Conservation (phyloP, 225 moss, liverwort and hornwort species). For the Climacium dendroides region DNA sequence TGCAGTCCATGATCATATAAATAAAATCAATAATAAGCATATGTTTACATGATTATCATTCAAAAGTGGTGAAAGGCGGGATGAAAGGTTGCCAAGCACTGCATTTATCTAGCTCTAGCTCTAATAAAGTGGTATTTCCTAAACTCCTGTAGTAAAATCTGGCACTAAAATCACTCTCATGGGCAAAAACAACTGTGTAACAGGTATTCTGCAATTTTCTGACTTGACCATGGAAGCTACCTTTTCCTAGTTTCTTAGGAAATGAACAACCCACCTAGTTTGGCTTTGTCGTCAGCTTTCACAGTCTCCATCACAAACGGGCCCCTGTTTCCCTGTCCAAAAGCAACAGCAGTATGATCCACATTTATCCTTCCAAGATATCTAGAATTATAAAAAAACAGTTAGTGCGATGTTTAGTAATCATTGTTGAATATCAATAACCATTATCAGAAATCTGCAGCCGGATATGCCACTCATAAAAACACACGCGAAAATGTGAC, state of each 20-base stretch:
- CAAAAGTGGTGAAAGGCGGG: background rate
- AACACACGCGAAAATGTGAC: background rate
- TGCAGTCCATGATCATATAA: background rate
- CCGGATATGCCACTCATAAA: background rate
- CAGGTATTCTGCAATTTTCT: background rate
- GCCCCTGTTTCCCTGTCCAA: slow-evolving; percentile 68
- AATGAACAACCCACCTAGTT: slow-evolving; percentile 48
- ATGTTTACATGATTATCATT: background rate
- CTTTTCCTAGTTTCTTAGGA: background rate
- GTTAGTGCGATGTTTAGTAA: background rate
- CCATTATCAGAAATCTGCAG: background rate
- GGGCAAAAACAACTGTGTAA: background rate
- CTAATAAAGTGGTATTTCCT: background rate
- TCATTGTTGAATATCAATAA: background rate
- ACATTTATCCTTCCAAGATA: background rate
- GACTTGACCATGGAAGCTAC: background rate
- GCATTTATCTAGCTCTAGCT: background rate
- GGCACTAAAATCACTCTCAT: background rate
- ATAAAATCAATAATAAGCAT: background rate
- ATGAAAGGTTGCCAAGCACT: background rate
- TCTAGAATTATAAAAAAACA: background rate
- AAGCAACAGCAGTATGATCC: background rate
- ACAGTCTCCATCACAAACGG: slow-evolving; percentile 99
- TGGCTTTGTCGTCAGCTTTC: slow-evolving; percentile 87
- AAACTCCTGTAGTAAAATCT: background rate